Evolutionary conservation across 768 basidiomycete species (phyloP).

Genomic region (Lentinula edodes): DNA sequence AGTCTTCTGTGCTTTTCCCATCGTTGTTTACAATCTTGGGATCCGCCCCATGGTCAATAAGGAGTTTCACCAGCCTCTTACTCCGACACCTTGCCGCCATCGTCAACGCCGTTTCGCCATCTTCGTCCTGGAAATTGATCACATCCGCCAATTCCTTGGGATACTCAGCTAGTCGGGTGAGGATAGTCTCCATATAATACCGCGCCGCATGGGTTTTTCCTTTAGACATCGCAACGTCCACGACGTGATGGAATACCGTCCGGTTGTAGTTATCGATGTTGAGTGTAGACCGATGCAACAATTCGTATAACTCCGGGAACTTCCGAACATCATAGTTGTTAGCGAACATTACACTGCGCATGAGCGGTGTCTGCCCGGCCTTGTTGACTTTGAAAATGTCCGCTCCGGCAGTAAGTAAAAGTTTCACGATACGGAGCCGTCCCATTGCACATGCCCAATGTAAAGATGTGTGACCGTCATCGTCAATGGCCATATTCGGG

Average conservation of each 20-base stretch:
- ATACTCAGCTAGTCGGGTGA: conserved; percentile 83
- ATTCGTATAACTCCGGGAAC: conserved; percentile 95
- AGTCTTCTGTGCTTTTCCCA: conserved; percentile 96
- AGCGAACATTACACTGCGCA: conserved; percentile 99
- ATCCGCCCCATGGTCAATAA: conserved; percentile 95
- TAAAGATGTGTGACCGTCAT: conserved; percentile 93
- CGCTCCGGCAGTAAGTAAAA: conserved; percentile 88
- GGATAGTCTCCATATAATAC: conserved; percentile 98
- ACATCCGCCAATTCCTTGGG: conserved; percentile 96
- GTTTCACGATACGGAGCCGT: conserved; percentile 90
- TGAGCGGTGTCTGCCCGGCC: conserved; percentile 92
- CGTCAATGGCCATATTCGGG: conserved; percentile 94
- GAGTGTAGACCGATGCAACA: conserved; percentile 94
- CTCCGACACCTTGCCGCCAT: conserved; percentile 94
- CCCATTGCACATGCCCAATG: conserved; percentile 99
- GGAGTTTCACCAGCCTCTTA: conserved; percentile 90
- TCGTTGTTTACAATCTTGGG: conserved; percentile 93
- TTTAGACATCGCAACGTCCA: conserved; percentile 96
- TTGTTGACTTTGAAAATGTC: conserved; percentile 97
- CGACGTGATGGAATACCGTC: conserved; percentile 96
- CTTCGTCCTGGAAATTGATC: conserved; percentile 98
- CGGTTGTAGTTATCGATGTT: conserved; percentile 98
- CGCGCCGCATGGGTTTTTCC: conserved; percentile 96
- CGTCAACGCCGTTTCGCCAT: conserved; percentile 96
- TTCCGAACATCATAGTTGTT: conserved; percentile 99